Percentiles rank a stretch among this genome's conserved stretches.
Conservation (phyloP, 345 rosid species). For the Melaleuca quinquenervia region DNA sequence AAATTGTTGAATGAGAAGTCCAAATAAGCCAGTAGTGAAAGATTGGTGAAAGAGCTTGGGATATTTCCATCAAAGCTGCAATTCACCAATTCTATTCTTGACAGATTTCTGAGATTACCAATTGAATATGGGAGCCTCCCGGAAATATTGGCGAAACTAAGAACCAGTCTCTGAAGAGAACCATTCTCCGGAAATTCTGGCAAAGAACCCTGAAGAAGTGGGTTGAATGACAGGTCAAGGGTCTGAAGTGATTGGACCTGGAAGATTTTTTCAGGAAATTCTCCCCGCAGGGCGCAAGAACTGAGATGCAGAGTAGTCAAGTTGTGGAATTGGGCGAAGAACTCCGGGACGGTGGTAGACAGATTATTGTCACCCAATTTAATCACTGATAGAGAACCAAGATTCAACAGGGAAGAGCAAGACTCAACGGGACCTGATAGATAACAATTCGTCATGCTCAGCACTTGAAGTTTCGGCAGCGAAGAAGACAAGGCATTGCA, state of each 20-base stretch:
- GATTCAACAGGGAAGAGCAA: too few species aligned
- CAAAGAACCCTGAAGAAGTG: constrained; percentile 14
- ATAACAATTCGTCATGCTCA: too few species aligned
- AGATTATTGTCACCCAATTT: constrained; percentile 8
- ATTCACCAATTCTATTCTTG: too few species aligned
- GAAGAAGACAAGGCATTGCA: too few species aligned
- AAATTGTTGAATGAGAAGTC: too few species aligned
- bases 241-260: constrained; percentile 9
- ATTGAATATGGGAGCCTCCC: constrained; percentile 16
- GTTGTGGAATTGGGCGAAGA: constrained; percentile 11
- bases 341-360: constrained; percentile 4
- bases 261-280: constrained; percentile 15
- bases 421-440: too few species aligned
- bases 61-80: too few species aligned
- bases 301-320: constrained; percentile 12
- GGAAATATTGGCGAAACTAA: constrained; percentile 10
- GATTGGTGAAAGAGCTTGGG: too few species aligned
- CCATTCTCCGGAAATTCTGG: neutral
- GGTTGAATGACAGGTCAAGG: constrained; percentile 9
- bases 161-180: constrained; percentile 12
- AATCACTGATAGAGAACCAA: too few species aligned
- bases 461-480: too few species aligned
- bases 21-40: too few species aligned
- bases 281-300: constrained; percentile 2
- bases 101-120: too few species aligned